A percentile compares a stretch with the other conserved stretches of the same genome.
These are phyloP conservation scores for Yarrowia yakushimensis DNA, from an alignment of 805 yeast genomes.

Conservation along the genomic window DNA sequence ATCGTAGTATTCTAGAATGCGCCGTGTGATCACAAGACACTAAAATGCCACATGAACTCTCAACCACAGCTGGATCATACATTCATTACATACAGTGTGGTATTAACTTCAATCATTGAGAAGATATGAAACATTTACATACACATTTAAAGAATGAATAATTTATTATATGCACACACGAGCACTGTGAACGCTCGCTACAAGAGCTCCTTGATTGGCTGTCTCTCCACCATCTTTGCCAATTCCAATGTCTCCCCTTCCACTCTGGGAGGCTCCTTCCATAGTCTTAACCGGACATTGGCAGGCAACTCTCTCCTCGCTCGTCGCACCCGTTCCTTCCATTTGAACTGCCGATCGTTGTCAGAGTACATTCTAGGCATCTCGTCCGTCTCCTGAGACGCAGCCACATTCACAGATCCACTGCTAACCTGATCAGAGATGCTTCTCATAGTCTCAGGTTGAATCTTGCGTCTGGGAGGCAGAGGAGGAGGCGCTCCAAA, in stretches of 20 bases:
- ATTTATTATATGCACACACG: background rate
- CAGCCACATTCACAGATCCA: conserved; percentile 33
- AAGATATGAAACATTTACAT: no score
- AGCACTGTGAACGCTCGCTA: background rate
- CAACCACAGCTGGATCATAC: no score
- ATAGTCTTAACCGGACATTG: conserved; percentile 42
- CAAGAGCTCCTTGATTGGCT: background rate
- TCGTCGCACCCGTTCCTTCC: conserved; percentile 52
- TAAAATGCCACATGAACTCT: no score
- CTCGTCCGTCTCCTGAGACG: conserved; percentile 29
- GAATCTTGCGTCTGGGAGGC: conserved; percentile 18
- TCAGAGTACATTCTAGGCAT: conserved; percentile 29
- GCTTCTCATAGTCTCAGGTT: conserved; percentile 37
- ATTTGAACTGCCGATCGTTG: conserved; percentile 52
- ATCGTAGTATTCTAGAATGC: no score
- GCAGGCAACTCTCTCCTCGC: conserved; percentile 45
- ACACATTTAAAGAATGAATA: no score
- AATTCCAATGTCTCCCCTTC: conserved; percentile 36
- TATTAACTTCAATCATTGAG: no score
- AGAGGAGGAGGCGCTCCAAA: conserved; percentile 26
- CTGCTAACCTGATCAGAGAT: conserved; percentile 7
- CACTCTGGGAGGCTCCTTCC: conserved; percentile 45
- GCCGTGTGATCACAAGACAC: no score
- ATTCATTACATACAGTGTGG: no score
- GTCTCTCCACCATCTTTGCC: conserved; percentile 13